Conservation (phyloP, 106 monocot species). For the Chionographis japonica region DNA sequence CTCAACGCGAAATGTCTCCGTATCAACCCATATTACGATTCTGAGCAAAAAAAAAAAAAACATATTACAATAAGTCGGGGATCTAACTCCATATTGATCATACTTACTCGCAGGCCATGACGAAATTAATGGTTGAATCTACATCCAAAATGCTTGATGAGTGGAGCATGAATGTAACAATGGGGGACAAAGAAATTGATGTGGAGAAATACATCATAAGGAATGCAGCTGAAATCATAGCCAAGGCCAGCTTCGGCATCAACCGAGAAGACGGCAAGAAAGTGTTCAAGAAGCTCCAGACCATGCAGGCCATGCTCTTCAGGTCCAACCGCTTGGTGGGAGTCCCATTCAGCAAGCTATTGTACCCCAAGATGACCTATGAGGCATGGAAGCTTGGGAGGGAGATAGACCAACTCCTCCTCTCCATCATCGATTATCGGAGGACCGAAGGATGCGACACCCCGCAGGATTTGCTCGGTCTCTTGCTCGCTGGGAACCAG, state of each 20-base stretch:
- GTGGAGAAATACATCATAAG: conserved; percentile 37
- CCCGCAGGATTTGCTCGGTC: conserved; percentile 38
- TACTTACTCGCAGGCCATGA: conserved; percentile 47
- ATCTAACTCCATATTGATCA: too few species aligned
- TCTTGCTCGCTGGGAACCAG: conserved; percentile 43
- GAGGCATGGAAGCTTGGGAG: conserved; percentile 47
- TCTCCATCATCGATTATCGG: conserved; percentile 29
- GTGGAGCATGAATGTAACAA: conserved; percentile 30
- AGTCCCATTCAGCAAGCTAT: conserved; percentile 51
- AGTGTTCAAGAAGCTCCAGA: conserved; percentile 50
- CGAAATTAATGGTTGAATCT: conserved; percentile 48
- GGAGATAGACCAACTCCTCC: conserved; percentile 64
- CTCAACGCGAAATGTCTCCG: too few species aligned
- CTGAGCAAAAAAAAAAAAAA: too few species aligned
- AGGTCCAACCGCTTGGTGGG: conserved; percentile 50
- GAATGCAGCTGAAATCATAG: conserved; percentile 80
- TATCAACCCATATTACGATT: too few species aligned
- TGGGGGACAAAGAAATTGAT: conserved; percentile 32
- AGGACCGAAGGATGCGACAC: not conserved
- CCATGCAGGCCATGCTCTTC: conserved; percentile 54
- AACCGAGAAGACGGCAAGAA: conserved; percentile 30
- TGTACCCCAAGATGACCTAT: conserved; percentile 22
- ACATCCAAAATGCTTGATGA: conserved; percentile 46
- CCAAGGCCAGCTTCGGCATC: conserved; percentile 58
- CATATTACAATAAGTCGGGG: too few species aligned